These are phyloP conservation scores for Handroanthus guayacan DNA, from an alignment of 257 asterid genomes.

Conservation along the genomic window DNA sequence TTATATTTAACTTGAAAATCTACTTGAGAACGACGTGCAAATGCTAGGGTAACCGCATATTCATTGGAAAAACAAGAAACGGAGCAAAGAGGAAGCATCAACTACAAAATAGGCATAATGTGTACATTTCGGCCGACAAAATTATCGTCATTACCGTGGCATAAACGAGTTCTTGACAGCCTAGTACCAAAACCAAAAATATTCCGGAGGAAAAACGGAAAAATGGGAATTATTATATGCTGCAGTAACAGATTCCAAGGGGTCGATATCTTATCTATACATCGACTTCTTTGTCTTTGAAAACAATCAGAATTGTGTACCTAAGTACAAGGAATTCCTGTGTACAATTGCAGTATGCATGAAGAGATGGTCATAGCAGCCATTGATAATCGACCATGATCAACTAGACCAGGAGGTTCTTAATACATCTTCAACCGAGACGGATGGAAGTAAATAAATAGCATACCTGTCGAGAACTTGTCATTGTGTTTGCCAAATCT, in stretches of 20 bases:
- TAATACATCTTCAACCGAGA: conserved; percentile 37
- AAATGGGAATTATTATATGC: conserved; percentile 14
- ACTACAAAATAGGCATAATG: background rate
- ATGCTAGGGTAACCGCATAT: too few species aligned
- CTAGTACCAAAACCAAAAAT: background rate
- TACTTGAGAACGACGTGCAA: too few species aligned
- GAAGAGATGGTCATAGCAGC: conserved; percentile 27
- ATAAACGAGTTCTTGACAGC: conserved; percentile 8
- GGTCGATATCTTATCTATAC: conserved; percentile 42
- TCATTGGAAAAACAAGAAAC: too few species aligned
- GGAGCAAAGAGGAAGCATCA: background rate
- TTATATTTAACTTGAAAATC: too few species aligned
- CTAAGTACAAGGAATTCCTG: conserved; percentile 41
- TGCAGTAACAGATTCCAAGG: conserved; percentile 15
- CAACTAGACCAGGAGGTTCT: conserved; percentile 26
- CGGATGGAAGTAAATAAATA: conserved; percentile 20
- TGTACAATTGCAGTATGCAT: conserved; percentile 45
- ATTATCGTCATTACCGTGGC: conserved; percentile 16
- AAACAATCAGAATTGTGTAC: conserved; percentile 38
- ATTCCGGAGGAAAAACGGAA: conserved; percentile 15
- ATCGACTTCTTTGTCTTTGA: conserved; percentile 40
- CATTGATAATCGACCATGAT: conserved; percentile 19
- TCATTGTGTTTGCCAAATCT: conserved; percentile 22
- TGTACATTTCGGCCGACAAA: conserved; percentile 14
- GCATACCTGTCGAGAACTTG: conserved; percentile 20